Base-by-base conservation (phyloP, 75 land plant genomes). In the Picea glauca region DNA sequence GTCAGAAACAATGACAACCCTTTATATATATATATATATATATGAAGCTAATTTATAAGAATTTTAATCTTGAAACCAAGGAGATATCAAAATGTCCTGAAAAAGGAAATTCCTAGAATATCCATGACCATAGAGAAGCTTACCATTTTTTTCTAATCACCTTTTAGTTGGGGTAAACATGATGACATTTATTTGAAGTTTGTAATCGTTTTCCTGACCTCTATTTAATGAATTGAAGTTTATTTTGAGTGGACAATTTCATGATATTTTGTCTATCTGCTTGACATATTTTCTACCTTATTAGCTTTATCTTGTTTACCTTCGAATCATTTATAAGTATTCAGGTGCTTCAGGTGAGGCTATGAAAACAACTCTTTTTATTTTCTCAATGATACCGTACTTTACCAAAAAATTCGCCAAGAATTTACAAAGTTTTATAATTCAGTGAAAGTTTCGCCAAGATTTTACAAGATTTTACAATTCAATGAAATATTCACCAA, bases 141-240 rank as follows among this genome's bases (percentile, higher is more conserved):
- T 26, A 26, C 26, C 26, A 26, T 26, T 93, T 31, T 80, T 93
- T 38, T 80, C 87, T n/a, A 75, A 74, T 13, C 84, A 82, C 33
- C 58, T 84, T 18, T 12, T 89, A 2, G 87, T 89, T 79, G 95
- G 95, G 85, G 93, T 93, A 86, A 76, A 89, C 79, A 12, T 20
- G 1, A 31, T 58, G 20, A n/a, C 11, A 20, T 79, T 75, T 30
- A 46, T 78, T 13, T 57, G 60, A 58, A 59, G 14, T 23, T 17
- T 32, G 35, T 17, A 21, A 4, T 72, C 6, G 3, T 13, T 75
- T 15, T 58, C 26, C 7, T 15, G 18, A n/a, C 4, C 13, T 21
- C 18, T 13, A 9, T 11, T 23, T 14, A 56, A 54, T 54, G 23
- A 50, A 75, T 13, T 75, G n/a, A 13, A 15, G 32, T 23, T 56